phyloP scores from a whole-genome alignment of 164 flowering plant genomes.

The Liriodendron chinense region DNA sequence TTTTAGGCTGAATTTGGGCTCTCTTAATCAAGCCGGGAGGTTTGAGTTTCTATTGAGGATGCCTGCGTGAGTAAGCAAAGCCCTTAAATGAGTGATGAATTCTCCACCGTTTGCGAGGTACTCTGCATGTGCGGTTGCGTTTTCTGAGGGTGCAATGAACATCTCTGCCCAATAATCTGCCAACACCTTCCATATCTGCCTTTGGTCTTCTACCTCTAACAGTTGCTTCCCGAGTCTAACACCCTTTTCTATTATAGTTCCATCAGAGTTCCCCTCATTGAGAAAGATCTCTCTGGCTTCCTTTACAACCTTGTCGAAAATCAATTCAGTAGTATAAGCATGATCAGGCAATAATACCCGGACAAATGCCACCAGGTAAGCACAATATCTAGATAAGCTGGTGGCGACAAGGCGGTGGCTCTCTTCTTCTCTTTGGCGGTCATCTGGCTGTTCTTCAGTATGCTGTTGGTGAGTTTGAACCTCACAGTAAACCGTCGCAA shows the following conservation, averaged over 20 bases:
- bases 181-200: neutral
- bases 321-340: neutral
- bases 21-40: no score
- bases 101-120: neutral
- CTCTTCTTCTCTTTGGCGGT: neutral
- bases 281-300: neutral
- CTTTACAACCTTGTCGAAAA: neutral
- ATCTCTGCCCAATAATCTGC: neutral
- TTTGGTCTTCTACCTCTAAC: neutral
- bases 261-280: neutral
- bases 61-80: neutral
- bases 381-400: neutral
- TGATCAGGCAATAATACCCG: neutral
- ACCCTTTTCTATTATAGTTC: neutral
- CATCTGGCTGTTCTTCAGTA: no score
- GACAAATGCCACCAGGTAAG: neutral
- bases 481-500: neutral
- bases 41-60: no score
- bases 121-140: neutral
- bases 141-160: neutral
- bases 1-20: no score
- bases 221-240: neutral
- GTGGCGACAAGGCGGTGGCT: neutral
- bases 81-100: neutral
- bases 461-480: neutral